Conservation (phyloP, 306 rosid species). For the Mimosa bimucronata region DNA sequence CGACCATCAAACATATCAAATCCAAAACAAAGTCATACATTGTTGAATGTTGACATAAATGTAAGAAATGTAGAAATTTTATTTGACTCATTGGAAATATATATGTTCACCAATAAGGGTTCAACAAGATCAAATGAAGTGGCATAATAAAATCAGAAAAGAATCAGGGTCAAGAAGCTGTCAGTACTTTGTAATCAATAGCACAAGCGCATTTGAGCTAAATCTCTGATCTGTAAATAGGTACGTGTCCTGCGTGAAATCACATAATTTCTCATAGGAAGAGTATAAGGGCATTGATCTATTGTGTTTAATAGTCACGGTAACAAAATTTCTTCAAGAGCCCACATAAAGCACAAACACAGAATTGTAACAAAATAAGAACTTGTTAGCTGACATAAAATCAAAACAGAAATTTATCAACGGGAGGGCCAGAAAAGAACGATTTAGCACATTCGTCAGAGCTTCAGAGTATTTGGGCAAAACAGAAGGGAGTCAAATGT, state of each 20-base stretch:
- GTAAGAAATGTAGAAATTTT: no score
- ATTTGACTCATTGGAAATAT: background rate
- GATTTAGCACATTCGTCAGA: constrained; percentile 25
- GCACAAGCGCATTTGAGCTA: constrained; percentile 8
- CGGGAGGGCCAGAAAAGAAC: background rate
- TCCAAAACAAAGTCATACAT: no score
- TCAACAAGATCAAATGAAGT: constrained; percentile 17
- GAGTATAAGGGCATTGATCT: constrained; percentile 16
- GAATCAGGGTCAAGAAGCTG: constrained; percentile 2
- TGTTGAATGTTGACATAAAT: no score
- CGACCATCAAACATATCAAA: no score
- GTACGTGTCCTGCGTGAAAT: background rate
- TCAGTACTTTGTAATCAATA: background rate
- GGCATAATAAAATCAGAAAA: background rate
- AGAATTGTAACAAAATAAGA: no score
- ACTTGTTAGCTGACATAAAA: background rate
- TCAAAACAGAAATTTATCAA: constrained; percentile 6
- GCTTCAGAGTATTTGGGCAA: constrained; percentile 29
- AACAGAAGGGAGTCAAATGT: background rate
- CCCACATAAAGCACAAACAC: no score
- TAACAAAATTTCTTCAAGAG: no score
- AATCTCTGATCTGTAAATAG: background rate
- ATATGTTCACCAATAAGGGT: background rate
- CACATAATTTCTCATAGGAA: background rate
- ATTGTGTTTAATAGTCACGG: constrained; percentile 19